phyloP scores from a whole-genome alignment of 495 filamentous ascomycete species.

The Xylaria bambusicola region DNA sequence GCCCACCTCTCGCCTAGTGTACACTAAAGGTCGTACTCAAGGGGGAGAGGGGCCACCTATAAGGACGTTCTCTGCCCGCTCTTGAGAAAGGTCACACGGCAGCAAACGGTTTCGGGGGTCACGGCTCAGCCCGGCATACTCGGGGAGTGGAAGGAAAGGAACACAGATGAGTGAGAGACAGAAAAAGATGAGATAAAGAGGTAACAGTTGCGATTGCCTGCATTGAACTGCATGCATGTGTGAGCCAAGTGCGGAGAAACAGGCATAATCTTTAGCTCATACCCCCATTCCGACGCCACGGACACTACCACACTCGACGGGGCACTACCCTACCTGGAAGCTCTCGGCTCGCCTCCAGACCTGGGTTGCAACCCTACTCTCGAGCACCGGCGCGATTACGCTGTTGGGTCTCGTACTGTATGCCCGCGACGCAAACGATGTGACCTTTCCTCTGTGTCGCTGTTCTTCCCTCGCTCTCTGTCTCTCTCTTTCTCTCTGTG shows the following conservation, averaged over 20 bases:
- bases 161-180: no score
- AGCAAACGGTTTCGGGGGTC: conserved; percentile 5
- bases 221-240: conserved; percentile 20
- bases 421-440: conserved; percentile 4
- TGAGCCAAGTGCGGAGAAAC: conserved; percentile 20
- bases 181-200: conserved; percentile 12
- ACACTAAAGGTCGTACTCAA: not conserved
- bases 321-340: conserved; percentile 21
- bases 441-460: conserved; percentile 3
- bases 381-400: conserved; percentile 7
- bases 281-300: conserved; percentile 19
- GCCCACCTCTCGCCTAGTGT: not conserved
- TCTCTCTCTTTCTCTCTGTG: no score
- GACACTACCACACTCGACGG: conserved; percentile 19
- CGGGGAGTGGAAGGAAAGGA: not conserved
- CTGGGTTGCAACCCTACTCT: conserved; percentile 8
- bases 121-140: conserved; percentile 16
- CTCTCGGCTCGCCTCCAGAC: conserved; percentile 17
- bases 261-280: conserved; percentile 4
- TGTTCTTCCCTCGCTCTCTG: not conserved
- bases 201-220: conserved; percentile 14
- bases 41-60: not conserved
- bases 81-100: conserved; percentile 13
- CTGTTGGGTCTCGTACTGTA: conserved; percentile 13
- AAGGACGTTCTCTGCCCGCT: not conserved